These are phyloP conservation scores for Plasmodium sp. DNA, from an alignment of 169 alveolate species.

Conservation along the genomic window DNA sequence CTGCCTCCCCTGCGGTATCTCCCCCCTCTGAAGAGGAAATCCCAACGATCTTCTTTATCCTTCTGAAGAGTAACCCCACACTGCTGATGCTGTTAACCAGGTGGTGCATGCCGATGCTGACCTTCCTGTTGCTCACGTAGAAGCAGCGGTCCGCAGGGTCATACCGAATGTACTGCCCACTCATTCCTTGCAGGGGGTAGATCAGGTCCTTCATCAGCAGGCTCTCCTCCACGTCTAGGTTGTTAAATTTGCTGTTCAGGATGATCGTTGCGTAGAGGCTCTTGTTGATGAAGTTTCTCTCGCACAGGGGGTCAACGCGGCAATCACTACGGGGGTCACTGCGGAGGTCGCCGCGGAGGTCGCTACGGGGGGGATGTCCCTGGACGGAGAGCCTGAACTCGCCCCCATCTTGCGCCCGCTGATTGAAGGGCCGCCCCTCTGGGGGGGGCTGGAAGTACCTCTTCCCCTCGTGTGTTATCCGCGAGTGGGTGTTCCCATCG, in stretches of 20 bases:
- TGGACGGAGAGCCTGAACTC: background rate
- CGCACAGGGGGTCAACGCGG: background rate
- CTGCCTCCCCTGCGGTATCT: background rate
- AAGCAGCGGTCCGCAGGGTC: conserved; percentile 12
- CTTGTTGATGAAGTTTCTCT: conserved; percentile 36
- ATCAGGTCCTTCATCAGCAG: conserved; percentile 24
- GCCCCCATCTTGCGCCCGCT: background rate
- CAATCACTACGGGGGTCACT: background rate
- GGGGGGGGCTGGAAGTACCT: background rate
- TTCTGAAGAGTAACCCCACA: conserved; percentile 18
- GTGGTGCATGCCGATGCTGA: conserved; percentile 56
- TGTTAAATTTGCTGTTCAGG: conserved; percentile 30
- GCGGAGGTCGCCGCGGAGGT: background rate
- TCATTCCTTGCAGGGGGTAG: conserved; percentile 65
- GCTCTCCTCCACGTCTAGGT: conserved; percentile 47
- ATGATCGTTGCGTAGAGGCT: conserved; percentile 62
- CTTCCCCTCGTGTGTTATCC: background rate
- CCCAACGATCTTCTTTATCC: background rate
- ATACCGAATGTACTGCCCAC: conserved; percentile 47
- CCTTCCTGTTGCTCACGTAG: conserved; percentile 28
- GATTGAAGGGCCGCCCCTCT: background rate
- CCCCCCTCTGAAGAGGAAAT: background rate
- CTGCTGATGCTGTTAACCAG: conserved; percentile 18
- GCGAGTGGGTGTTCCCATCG: background rate
- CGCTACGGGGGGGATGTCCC: background rate